phyloP scores from a whole-genome alignment of 768 basidiomycete species.

The Phylloporus sp. region DNA sequence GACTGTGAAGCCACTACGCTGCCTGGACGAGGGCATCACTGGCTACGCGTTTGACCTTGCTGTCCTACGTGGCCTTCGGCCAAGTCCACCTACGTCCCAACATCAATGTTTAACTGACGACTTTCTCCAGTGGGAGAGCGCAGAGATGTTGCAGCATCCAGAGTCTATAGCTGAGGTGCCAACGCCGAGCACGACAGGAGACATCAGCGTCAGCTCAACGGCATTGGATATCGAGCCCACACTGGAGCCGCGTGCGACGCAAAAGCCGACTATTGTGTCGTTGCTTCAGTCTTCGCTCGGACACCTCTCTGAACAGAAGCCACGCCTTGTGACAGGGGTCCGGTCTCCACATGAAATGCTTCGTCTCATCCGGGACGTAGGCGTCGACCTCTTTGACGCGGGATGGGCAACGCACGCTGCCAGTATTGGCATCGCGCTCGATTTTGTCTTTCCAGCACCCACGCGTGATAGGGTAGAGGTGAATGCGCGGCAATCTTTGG shows the following conservation, averaged over 20 bases:
- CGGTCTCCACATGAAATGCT: conserved; percentile 75
- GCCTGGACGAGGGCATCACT: conserved; percentile 62
- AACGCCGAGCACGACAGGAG: conserved; percentile 6
- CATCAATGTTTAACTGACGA: conserved; percentile 11
- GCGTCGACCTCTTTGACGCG: conserved; percentile 74
- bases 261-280: conserved; percentile 24
- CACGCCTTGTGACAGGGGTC: conserved; percentile 55
- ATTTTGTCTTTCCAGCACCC: conserved; percentile 66
- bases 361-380: conserved; percentile 55
- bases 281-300: conserved; percentile 60
- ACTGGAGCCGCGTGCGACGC: neutral
- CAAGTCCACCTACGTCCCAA: conserved; percentile 12
- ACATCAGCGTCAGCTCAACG: neutral
- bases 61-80: conserved; percentile 35
- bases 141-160: conserved; percentile 15
- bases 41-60: conserved; percentile 74
- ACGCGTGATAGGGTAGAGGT: neutral
- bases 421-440: conserved; percentile 68
- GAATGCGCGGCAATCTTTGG: conserved; percentile 37
- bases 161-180: conserved; percentile 1
- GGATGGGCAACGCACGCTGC: conserved; percentile 69
- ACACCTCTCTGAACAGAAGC: conserved; percentile 51
- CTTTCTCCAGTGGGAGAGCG: conserved; percentile 12
- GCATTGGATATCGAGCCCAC: neutral
- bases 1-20: conserved; percentile 45